Conservation (phyloP, 2,329 filamentous ascomycete genomes). For the Apiospora hydei region DNA sequence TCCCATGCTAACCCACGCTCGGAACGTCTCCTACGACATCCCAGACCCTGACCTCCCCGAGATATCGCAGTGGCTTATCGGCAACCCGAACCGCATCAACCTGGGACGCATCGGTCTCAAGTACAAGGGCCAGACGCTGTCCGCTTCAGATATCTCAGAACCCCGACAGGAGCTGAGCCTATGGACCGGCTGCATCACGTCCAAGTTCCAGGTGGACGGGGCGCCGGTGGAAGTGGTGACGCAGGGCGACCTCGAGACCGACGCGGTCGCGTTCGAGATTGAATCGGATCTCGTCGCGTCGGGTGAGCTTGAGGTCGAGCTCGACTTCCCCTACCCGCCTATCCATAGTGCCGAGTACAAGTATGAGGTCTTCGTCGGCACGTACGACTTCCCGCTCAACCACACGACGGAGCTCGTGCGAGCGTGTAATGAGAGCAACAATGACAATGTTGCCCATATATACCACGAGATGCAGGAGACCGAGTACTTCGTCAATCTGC, state of each 20-base stretch:
- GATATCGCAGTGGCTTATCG: conserved; percentile 59
- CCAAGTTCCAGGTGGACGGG: conserved; percentile 44
- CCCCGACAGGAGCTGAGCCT: conserved; percentile 46
- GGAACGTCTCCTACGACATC: conserved; percentile 48
- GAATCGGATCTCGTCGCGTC: conserved; percentile 44
- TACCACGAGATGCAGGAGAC: conserved; percentile 47
- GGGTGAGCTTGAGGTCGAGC: conserved; percentile 45
- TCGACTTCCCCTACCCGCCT: conserved; percentile 53
- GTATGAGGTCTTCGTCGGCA: conserved; percentile 52
- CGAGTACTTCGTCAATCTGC: conserved; percentile 49
- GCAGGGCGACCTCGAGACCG: conserved; percentile 47
- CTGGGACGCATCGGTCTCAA: conserved; percentile 50
- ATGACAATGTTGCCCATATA: conserved; percentile 40
- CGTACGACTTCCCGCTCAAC: conserved; percentile 47
- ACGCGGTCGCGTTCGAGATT: conserved; percentile 46
- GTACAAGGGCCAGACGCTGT: conserved; percentile 43
- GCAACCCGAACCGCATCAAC: conserved; percentile 55
- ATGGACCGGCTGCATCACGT: conserved; percentile 49
- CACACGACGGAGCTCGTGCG: conserved; percentile 45
- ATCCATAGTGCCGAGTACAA: conserved; percentile 50
- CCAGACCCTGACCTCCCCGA: conserved; percentile 45
- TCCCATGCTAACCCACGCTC: conserved; percentile 43
- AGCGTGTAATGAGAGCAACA: conserved; percentile 21
- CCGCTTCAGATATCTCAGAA: conserved; percentile 38
- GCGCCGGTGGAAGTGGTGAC: conserved; percentile 45